Evolutionary conservation across 2,329 filamentous ascomycete genomes (phyloP), one percentile per base, ranked within the genome.

Genomic region (Diaporthe aspalathi): DNA sequence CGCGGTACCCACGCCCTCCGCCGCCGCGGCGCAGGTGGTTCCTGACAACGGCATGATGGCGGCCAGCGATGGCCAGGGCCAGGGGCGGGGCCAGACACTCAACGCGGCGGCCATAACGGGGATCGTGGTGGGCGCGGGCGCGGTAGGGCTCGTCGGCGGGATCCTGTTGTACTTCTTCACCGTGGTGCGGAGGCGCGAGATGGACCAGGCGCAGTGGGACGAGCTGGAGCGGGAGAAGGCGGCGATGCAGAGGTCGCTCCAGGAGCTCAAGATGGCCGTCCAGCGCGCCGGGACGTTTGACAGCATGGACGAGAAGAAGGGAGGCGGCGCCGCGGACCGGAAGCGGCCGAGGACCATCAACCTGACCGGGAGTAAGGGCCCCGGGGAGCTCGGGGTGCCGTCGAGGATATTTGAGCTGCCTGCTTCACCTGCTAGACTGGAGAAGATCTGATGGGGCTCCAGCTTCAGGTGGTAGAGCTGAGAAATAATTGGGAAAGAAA

Each of bases 131-230:
- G 27, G 50, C 66, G 49, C 40, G 5, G 66, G 24, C 43, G 49
- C 38, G 16, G 66, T 68, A 27, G 66, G 66, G 66, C 50, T 68
- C 38, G 11, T 57, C 50, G 66, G 66, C 47, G 66, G 66, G 14
- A 68, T 68, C 27, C 66, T 68, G 20, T 14, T 68, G 5, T 68
- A 68, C 27, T 68, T 68, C 52, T 56, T 57, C 52, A 54, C 50
- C 24, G 52, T 57, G 66, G 66, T 68, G n/a, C 49, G 66, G 24
- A 20, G 66, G 27, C 49, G 50, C 35, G 57, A 49, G 50, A 47
- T 65, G 60, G 45, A 65, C 45, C 66, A 68, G 52, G 11, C 24
- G 7, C 66, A 56, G 8, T 68, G 66, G 66, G 66, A 68, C n/a
- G 17, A 14, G 49, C 66, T 68, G 12, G 66, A 68, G 66, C 20